Percentiles rank a stretch among this genome's conserved stretches.
These are phyloP conservation scores for Elsinoe arachidis DNA, from an alignment of 2,329 filamentous ascomycete species.

Conservation along the genomic window DNA sequence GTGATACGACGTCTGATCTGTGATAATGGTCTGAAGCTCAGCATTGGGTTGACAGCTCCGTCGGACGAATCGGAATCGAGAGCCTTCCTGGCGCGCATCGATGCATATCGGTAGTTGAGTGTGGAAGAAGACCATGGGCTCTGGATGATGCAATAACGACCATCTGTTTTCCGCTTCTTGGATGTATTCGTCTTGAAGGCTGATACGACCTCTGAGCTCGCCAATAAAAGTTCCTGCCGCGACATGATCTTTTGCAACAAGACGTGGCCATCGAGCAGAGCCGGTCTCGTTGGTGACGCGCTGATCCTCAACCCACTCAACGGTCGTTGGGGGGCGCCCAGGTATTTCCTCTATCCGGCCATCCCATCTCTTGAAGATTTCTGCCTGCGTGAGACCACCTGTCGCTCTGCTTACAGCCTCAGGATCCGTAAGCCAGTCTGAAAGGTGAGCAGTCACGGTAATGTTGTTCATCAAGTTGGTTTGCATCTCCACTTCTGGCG, in stretches of 20 bases:
- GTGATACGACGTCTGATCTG: conserved; percentile 69
- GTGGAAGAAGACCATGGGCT: conserved; percentile 58
- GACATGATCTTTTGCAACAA: conserved; percentile 48
- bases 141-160: conserved; percentile 40
- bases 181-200: conserved; percentile 40
- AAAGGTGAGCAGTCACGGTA: conserved; percentile 63
- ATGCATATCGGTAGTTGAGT: conserved; percentile 84
- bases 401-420: conserved; percentile 60
- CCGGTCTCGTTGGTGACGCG: conserved; percentile 43
- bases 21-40: conserved; percentile 76
- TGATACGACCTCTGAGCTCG: conserved; percentile 58
- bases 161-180: conserved; percentile 39
- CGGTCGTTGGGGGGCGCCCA: conserved; percentile 43
- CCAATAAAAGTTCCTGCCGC: conserved; percentile 49
- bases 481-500: conserved; percentile 43
- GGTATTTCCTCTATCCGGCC: conserved; percentile 46
- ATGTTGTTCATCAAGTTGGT: conserved; percentile 74
- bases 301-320: conserved; percentile 45
- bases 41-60: conserved; percentile 88
- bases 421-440: conserved; percentile 68
- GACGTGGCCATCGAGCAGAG: conserved; percentile 61
- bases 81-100: conserved; percentile 82
- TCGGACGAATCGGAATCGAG: conserved; percentile 76
- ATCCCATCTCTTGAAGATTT: conserved; percentile 61
- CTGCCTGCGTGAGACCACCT: conserved; percentile 51